Base-by-base conservation (phyloP, 495 filamentous ascomycete species). In the Podospora pseudocomata region DNA sequence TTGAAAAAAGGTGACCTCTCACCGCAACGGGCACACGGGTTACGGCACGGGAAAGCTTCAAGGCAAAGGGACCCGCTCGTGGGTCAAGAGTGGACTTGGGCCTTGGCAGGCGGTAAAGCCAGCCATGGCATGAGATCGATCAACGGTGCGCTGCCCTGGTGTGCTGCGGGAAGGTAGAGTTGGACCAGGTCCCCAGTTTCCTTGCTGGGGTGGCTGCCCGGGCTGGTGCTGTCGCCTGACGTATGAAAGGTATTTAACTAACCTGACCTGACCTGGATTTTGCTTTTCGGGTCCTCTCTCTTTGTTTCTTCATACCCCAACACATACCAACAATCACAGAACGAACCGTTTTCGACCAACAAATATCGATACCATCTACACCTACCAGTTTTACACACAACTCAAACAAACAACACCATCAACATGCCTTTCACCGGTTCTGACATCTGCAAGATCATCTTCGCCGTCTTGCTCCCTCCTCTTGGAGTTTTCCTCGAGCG, bases 371-470 rank as follows among this genome's bases (percentile, higher is more conserved):
- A 58, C n/a, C 18, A 58, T 32, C 30, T 4, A 26, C 23, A 20
- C 18, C 18, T 4, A 58, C 13, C 55, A 58, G 18, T n/a, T 58
- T 20, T 26, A 58, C 55, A 63, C 49, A 39, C 20, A 23, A 23
- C 20, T 23, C 20, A 27, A 6, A 4, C 2, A 61, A 28, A 61
- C 26, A 57, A 57, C 62, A 69, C 60, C 54, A 32, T 7, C 64
- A 70, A 18, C 86, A 82, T 88, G 88, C 83, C 64, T 30, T 66
- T 66, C 64, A 66, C 64, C 19, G 66, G 30, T 72, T 94, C 91
- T 80, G 92, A 96, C 77, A 92, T 94, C 85, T 89, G 89, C 90
- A 94, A 96, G 84, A 93, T 96, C 85, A 88, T 96, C 81, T 83
- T 94, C 77, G 92, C 92, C 81, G 83, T 95, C 84, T 80, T 95